phyloP scores from a whole-genome alignment of 139 green algal genomes.

The Coelastrella sp. region DNA sequence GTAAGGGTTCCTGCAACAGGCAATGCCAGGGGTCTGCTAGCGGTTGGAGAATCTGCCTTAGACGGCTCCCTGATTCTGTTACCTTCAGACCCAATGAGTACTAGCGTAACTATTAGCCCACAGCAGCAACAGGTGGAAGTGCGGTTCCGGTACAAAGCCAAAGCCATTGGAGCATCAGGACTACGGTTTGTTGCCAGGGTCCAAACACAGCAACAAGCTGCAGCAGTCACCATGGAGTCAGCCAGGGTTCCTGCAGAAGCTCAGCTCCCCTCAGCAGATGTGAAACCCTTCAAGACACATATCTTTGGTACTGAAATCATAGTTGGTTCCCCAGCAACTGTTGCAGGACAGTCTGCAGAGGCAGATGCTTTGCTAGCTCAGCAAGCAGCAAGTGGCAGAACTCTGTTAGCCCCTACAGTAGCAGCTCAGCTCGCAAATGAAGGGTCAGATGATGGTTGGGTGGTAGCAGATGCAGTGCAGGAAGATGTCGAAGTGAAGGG shows the following conservation, averaged over 20 bases:
- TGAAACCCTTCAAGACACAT: neutral
- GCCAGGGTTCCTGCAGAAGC: neutral
- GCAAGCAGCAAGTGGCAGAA: neutral
- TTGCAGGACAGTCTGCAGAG: neutral
- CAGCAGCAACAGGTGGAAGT: conserved; percentile 51
- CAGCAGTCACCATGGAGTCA: neutral
- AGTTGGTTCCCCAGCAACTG: neutral
- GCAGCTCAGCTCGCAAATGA: neutral
- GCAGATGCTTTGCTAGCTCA: conserved; percentile 47
- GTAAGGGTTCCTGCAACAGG: neutral
- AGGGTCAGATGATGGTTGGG: neutral
- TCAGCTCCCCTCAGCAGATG: neutral
- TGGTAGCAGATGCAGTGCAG: conserved; percentile 53
- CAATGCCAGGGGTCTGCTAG: neutral
- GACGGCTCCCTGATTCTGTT: conserved; percentile 28
- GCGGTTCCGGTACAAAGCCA: conserved; percentile 54
- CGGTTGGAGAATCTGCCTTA: neutral
- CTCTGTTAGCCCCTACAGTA: neutral
- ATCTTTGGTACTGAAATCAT: neutral
- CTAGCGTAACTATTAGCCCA: neutral
- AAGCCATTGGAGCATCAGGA: conserved; percentile 42
- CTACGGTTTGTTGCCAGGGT: conserved; percentile 7
- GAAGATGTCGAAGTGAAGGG: conserved; percentile 45
- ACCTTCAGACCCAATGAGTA: neutral
- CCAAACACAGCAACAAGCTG: neutral